Evolutionary conservation across 768 basidiomycete genomes (phyloP), one percentile per base, ranked within the genome.

Genomic region (Amanita thiersii): DNA sequence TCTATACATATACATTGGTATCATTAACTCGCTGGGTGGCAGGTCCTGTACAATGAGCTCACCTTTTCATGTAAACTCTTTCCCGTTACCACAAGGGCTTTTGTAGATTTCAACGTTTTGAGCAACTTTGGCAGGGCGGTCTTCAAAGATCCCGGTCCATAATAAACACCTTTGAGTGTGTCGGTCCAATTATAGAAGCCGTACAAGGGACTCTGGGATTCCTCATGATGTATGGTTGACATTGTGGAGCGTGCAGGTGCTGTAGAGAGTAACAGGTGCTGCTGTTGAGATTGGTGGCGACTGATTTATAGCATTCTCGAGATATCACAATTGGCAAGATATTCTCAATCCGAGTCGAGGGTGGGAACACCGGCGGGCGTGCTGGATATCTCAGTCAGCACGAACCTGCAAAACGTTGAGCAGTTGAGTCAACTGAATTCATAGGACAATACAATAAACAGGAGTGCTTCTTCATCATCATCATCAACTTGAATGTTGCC

Each of bases 21-120:
- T 23, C 37, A 23, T 37, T 37, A 39, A 35, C 31, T 23, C 33
- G 17, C 19, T 25, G 14, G 3, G 32, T 18, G 30, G 18, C 18
- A 36, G 19, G 19, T 34, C 20, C 17, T 17, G 19, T 23, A 37
- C 34, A 45, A 31, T 12, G 24, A 17, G 36, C 51, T 23, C 15
- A 73, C 83, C 75, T 86, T 86, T 17, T 73, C 61, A 44, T 74
- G 60, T 23, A 89, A 65, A 44, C 73, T 82, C 53, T 63, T 79
- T 20, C 86, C 85, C 2, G 86, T 88, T 34, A 88, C 70, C 40
- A 88, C 56, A 20, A 88, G 56, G 2, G 77, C 86, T 57, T 75
- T 84, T 54, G 68, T 76, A 20, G 66, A 74, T 17, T 70, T 72
- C 25, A 87, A 51, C 6, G 55, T 57, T 17, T 68, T 49, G 44